These are phyloP conservation scores for Climacium dendroides DNA, from an alignment of 225 moss, liverwort and hornwort genomes.

Conservation along the genomic window DNA sequence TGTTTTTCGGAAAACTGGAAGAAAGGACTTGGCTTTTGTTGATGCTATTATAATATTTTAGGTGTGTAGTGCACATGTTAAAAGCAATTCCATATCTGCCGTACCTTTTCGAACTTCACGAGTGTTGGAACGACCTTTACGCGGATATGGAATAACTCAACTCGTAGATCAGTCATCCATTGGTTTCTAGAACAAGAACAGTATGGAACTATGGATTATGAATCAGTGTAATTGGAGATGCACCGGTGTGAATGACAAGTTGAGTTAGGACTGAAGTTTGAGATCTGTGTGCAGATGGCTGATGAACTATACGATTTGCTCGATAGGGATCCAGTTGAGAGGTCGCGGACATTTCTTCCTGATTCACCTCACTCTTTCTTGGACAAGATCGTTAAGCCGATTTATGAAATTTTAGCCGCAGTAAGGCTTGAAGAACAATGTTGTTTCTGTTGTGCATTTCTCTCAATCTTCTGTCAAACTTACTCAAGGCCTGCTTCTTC, in stretches of 20 bases:
- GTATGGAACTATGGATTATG: background rate
- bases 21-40: background rate
- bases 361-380: conserved; percentile 49
- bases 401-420: conserved; percentile 61
- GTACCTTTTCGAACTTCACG: background rate
- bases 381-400: conserved; percentile 60
- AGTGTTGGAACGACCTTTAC: background rate
- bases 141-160: background rate
- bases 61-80: background rate
- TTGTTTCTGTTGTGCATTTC: background rate
- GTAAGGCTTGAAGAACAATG: conserved; percentile 25
- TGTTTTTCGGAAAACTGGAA: background rate
- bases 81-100: background rate
- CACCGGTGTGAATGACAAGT: background rate
- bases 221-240: background rate
- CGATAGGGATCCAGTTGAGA: conserved; percentile 10
- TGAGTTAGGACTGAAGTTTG: background rate
- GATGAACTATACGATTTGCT: conserved; percentile 66
- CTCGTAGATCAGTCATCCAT: background rate
- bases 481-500: background rate
- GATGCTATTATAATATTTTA: background rate
- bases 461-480: background rate
- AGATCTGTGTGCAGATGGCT: conserved; percentile 56
- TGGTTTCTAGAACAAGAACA: background rate
- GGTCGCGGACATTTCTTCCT: conserved; percentile 41